Base-by-base conservation (phyloP, 495 filamentous ascomycete genomes). In the Antarctomyces pellizariae region DNA sequence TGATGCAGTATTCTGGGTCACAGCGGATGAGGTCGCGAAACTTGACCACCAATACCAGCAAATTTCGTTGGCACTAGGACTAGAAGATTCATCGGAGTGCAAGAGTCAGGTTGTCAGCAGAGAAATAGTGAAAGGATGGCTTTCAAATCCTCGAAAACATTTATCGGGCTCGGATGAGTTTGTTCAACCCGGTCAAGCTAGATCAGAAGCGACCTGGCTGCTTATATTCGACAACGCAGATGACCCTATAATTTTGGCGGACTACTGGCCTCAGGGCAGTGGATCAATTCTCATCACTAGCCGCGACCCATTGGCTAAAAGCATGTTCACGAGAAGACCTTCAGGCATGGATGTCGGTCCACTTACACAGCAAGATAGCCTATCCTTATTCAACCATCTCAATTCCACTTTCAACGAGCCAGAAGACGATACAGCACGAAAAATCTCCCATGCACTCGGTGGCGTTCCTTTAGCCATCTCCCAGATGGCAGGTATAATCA, bases 1-100 rank as follows among this genome's bases (percentile, higher is more conserved):
- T 28, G 53, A 57, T 23, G 49, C 46, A 2, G 36, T 57, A 13
- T 49, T 57, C 27, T 57, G 52, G 50, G 41, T 56, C 5, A 14
- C 32, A 7, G 47, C 53, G 1, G 52, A 56, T 29, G 36, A 44
- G 2, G 21, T 32, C 8, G 32, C 36, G 5, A 16, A 48, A 36
- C 34, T 57, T 9, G 47, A 44, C 16, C 23, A 42, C 9, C 17
- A 33, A 24, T 54, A 47, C 21, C 36, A 33, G 4, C 26, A 34
- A 3, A 44, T 54, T 27, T 49, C 50, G n/a, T 10, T 38, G 3
- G 21, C 24, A 17, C 38, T 54, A 5, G 41, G 45, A n/a, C 37
- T 50, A n/a, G 45, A 48, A 36, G 33, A 44, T 27, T 15, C 29
- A 15, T 26, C 36, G 10, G 36, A 52, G 4, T 33, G 26, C 14